A percentile compares a stretch with the other conserved stretches of the same genome.
Conservation (phyloP, 2,329 filamentous ascomycete genomes). For the Pestalotiopsis sp. region DNA sequence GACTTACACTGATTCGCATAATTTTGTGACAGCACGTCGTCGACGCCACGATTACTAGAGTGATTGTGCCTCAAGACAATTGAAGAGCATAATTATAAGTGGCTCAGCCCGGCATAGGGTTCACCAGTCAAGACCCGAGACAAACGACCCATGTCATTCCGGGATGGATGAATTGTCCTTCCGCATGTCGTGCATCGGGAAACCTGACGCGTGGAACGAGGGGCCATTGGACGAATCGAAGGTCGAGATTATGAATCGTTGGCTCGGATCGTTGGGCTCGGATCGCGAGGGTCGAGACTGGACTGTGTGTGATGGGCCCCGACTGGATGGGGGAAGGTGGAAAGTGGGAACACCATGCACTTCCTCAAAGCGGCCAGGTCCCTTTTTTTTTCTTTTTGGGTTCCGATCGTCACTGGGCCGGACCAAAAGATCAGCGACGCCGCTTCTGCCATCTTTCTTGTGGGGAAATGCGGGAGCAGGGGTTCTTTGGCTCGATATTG, state of each 20-base stretch:
- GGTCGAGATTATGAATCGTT: not conserved
- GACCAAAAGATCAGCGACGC: not conserved
- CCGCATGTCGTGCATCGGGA: not conserved
- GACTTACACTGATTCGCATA: slow-evolving; percentile 41
- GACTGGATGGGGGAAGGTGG: not conserved
- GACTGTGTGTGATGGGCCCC: not conserved
- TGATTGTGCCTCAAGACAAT: not conserved
- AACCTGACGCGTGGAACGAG: not conserved
- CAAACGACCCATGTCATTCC: not conserved
- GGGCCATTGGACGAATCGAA: not conserved
- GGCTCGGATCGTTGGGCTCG: not conserved
- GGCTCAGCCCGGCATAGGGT: not conserved
- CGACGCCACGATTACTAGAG: slow-evolving; percentile 34
- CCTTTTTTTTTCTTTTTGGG: not conserved
- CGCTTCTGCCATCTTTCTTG: not conserved
- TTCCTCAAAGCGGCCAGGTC: not conserved
- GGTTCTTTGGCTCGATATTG: not conserved
- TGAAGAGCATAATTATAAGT: not conserved
- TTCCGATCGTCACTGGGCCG: not conserved
- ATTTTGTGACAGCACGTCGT: slow-evolving; percentile 44
- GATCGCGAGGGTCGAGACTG: no score
- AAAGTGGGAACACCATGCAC: not conserved
- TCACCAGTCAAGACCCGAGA: not conserved
- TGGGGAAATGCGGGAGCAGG: not conserved
- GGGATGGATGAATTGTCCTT: not conserved